Percentiles rank a stretch among this genome's conserved stretches.
Evolutionary conservation across 164 flowering plant species (phyloP).

Genomic region (Magnolia sinica): DNA sequence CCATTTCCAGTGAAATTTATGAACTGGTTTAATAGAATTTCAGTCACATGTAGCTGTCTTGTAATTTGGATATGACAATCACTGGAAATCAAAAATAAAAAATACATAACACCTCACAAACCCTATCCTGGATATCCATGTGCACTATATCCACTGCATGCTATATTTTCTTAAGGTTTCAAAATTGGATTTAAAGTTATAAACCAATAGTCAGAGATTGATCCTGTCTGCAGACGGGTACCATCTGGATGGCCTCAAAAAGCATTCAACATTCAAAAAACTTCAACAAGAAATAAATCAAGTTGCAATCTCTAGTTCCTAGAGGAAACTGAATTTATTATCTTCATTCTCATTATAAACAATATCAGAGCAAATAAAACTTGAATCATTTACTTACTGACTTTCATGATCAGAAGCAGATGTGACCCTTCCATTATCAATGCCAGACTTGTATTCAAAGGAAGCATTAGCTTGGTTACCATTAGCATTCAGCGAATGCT

Average conservation of each 20-base stretch:
- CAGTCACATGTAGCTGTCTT: background rate
- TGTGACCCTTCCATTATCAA: constrained; percentile 68
- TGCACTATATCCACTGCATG: background rate
- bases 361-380: background rate
- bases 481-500: constrained; percentile 59
- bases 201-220: background rate
- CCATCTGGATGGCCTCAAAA: background rate
- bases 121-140: background rate
- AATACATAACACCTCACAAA: background rate
- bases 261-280: background rate
- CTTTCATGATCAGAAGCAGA: constrained; percentile 96
- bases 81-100: background rate
- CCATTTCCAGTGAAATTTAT: background rate
- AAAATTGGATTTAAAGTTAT: background rate
- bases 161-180: background rate
- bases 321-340: background rate
- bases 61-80: background rate
- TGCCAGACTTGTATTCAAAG: constrained; percentile 81
- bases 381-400: constrained; percentile 62
- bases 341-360: no score
- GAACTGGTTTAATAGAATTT: background rate
- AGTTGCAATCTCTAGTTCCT: background rate
- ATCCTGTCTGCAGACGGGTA: background rate
- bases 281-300: background rate
- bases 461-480: constrained; percentile 66